Conservation (phyloP, 2,329 filamentous ascomycete genomes). For the Venturia effusa region DNA sequence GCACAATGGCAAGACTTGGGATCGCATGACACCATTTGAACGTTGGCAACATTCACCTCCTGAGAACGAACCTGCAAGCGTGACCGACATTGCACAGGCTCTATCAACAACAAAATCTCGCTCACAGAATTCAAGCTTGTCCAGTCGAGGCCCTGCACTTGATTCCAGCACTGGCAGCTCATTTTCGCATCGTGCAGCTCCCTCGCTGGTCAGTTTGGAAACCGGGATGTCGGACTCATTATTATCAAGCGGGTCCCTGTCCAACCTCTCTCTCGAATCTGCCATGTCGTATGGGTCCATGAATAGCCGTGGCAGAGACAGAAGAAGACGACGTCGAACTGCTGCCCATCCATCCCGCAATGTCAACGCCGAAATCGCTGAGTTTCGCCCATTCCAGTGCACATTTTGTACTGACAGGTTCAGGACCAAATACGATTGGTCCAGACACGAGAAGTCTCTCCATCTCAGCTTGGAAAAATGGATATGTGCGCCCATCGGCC, state of each 20-base stretch:
- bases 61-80: conserved; percentile 56
- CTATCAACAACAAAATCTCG: conserved; percentile 30
- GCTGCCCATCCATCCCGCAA: conserved; percentile 26
- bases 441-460: conserved; percentile 54
- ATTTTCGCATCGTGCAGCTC: conserved; percentile 37
- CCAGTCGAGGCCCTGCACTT: conserved; percentile 32
- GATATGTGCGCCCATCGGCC: conserved; percentile 49
- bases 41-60: conserved; percentile 60
- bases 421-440: conserved; percentile 48
- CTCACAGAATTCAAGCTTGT: conserved; percentile 19
- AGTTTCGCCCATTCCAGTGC: conserved; percentile 42
- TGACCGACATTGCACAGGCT: conserved; percentile 53
- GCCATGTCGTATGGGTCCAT: conserved; percentile 46
- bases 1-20: conserved; percentile 41
- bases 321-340: conserved; percentile 43
- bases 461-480: conserved; percentile 55
- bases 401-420: conserved; percentile 49
- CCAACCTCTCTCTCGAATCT: conserved; percentile 42
- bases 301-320: conserved; percentile 40
- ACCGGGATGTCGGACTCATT: conserved; percentile 34
- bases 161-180: conserved; percentile 37
- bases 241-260: conserved; percentile 39
- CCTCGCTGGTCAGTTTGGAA: conserved; percentile 43
- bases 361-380: conserved; percentile 8
- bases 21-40: conserved; percentile 54